A percentile compares a stretch with the other conserved stretches of the same genome.
Evolutionary conservation across 2,329 filamentous ascomycete species (phyloP).

Genomic region (Scytalidium lignicola): DNA sequence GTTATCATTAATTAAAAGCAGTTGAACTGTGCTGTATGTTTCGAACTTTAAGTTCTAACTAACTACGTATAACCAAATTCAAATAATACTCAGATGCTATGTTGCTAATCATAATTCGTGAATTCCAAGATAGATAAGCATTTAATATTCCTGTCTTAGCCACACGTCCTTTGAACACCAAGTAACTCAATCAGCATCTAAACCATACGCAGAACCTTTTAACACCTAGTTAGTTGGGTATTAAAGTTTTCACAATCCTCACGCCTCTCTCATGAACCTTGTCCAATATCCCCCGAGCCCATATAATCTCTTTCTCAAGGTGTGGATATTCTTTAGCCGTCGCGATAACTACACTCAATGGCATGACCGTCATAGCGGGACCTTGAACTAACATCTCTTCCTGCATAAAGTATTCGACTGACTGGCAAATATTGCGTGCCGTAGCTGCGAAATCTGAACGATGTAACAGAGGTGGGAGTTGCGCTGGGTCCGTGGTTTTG

Average conservation of each 20-base stretch:
- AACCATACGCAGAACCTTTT: no score
- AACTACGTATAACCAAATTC: no score
- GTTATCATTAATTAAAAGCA: no score
- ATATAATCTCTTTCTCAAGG: conserved; percentile 13
- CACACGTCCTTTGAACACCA: no score
- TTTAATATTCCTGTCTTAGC: no score
- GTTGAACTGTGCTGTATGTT: no score
- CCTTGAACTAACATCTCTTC: conserved; percentile 16
- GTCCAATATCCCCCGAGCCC: conserved; percentile 12
- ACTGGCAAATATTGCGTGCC: conserved; percentile 30
- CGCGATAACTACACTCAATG: conserved; percentile 22
- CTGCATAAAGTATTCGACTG: conserved; percentile 28
- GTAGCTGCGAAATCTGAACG: conserved; percentile 20
- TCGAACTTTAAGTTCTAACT: no score
- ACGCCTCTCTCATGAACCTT: conserved; percentile 10
- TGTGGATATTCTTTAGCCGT: conserved; percentile 9
- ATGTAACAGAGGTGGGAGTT: conserved; percentile 21
- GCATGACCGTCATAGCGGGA: conserved; percentile 14
- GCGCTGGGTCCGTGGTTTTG: conserved; percentile 5
- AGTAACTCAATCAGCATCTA: no score
- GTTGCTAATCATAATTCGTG: no score
- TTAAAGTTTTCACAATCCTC: conserved; percentile 3
- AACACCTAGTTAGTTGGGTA: no score
- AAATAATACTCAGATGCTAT: no score
- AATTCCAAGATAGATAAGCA: no score